These are phyloP conservation scores for Raphanus sativus DNA, from an alignment of 345 rosid genomes.

Conservation along the genomic window DNA sequence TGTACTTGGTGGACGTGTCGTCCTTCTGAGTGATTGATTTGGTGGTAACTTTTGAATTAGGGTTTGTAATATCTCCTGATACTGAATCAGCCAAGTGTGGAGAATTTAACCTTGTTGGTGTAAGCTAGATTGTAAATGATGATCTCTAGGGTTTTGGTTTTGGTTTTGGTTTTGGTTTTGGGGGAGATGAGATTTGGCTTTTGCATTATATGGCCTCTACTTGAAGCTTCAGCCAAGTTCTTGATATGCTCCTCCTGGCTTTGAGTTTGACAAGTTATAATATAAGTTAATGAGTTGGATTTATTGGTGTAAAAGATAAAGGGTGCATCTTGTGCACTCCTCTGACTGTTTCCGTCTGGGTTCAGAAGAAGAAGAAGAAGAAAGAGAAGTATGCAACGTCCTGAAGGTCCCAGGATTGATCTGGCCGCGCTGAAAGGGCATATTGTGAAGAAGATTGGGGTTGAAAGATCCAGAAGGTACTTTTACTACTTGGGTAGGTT, in stretches of 20 bases:
- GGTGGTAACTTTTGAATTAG: slow-evolving; percentile 51
- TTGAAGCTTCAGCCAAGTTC: slow-evolving; percentile 23
- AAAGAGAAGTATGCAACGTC: slow-evolving; percentile 62
- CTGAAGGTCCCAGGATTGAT: slow-evolving; percentile 77
- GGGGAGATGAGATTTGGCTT: slow-evolving; percentile 62
- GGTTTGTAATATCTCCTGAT: slow-evolving; percentile 46
- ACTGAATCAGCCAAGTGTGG: slow-evolving; percentile 33
- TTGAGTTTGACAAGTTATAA: slow-evolving; percentile 26
- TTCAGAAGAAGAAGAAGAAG: neutral
- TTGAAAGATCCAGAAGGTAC: slow-evolving; percentile 77
- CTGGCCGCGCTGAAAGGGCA: slow-evolving; percentile 72
- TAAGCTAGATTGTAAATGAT: slow-evolving; percentile 39
- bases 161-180: slow-evolving; percentile 56
- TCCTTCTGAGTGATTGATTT: slow-evolving; percentile 20
- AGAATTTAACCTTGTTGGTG: slow-evolving; percentile 32
- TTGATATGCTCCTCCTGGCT: slow-evolving; percentile 31
- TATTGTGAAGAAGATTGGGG: slow-evolving; percentile 83
- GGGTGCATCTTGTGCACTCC: slow-evolving; percentile 38
- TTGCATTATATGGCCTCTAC: slow-evolving; percentile 50
- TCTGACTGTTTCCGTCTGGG: slow-evolving; percentile 25
- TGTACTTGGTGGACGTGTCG: slow-evolving; percentile 20
- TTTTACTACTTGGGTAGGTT: slow-evolving; percentile 76
- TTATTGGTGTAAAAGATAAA: slow-evolving; percentile 40
- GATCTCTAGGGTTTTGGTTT: slow-evolving; percentile 71
- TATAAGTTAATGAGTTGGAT: slow-evolving; percentile 25